Evolutionary conservation across 2,329 filamentous ascomycete species (phyloP), one percentile per base, ranked within the genome.

Genomic region (Cercospora citrullina): DNA sequence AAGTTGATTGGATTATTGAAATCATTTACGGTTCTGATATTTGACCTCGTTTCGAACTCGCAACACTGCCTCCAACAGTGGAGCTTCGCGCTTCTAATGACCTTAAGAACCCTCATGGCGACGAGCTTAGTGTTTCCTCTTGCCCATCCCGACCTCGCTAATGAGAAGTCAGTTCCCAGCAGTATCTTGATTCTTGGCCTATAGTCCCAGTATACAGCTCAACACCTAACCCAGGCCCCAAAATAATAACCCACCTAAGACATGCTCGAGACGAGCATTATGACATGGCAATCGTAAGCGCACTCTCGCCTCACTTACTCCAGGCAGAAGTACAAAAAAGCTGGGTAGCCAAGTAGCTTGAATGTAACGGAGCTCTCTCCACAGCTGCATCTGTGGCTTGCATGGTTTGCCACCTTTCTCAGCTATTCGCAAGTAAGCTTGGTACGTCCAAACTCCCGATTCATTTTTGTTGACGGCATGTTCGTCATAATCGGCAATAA

Each of bases 351-450:
- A n/a, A n/a, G n/a, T n/a, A n/a, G n/a, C n/a, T 58, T 58, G 55
- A 28, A 33, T 58, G 30, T 30, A 33, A 58, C 26, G 55, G 26
- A 33, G 28, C 53, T 58, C 26, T 18, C 55, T 58, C 55, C 55
- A 58, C 55, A 33, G 55, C 55, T 58, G 55, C 55, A 31, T 30
- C 55, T 58, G 55, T 31, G 28, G 26, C 48, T 53, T 53, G 48
- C 48, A 53, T 53, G 48, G 48, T 53, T 53, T 53, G 48, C 48
- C 48, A 53, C 48, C 9, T 21, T 58, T 58, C 21, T 8, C 26
- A 31, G 53, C 53, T 58, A n/a, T 26, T 16, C 5, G 26, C 14
- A 16, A 58, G 55, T 28, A 36, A 36, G 12, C 33, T 36, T 58
- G 26, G 55, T 58, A 58, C 55, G 28, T 4, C 9, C 2, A 28